Conservation (phyloP, 75 land plant species). For the Cunninghamia lanceolata region DNA sequence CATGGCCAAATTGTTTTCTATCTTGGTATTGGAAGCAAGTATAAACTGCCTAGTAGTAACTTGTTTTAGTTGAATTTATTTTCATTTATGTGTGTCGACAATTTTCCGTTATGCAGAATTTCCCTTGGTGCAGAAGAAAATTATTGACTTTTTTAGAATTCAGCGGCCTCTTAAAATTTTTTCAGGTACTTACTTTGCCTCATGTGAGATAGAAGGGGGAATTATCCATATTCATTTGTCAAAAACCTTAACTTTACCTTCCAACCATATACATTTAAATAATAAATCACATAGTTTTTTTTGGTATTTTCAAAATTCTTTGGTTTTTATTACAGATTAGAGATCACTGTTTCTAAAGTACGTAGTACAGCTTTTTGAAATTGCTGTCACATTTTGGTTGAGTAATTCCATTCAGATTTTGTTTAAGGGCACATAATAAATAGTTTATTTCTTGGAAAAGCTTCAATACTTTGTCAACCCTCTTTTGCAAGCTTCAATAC, state of each 20-base stretch:
- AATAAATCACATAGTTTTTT: not conserved
- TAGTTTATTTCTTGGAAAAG: not conserved
- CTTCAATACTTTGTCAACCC: not conserved
- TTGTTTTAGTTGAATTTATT: not conserved
- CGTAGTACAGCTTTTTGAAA: not conserved
- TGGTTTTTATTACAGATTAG: not conserved
- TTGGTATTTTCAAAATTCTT: not conserved
- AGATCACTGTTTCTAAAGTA: not conserved
- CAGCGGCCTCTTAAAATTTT: slow-evolving; percentile 18
- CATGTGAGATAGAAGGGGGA: not conserved
- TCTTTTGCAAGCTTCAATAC: not conserved
- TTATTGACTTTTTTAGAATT: slow-evolving; percentile 44
- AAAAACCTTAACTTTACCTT: not conserved
- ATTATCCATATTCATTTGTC: not conserved
- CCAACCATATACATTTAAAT: not conserved
- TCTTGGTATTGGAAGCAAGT: not conserved
- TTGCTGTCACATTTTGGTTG: not conserved
- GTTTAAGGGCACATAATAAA: not conserved
- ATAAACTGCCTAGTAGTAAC: not conserved
- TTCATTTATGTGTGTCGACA: not conserved
- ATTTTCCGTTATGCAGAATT: slow-evolving; percentile 20
- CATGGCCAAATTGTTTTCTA: not conserved
- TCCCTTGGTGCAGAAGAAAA: slow-evolving; percentile 49
- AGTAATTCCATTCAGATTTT: not conserved
- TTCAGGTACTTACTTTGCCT: slow-evolving; percentile 5